Base-by-base conservation (phyloP, 805 yeast genomes). In the Hanseniaspora occidentalis region DNA sequence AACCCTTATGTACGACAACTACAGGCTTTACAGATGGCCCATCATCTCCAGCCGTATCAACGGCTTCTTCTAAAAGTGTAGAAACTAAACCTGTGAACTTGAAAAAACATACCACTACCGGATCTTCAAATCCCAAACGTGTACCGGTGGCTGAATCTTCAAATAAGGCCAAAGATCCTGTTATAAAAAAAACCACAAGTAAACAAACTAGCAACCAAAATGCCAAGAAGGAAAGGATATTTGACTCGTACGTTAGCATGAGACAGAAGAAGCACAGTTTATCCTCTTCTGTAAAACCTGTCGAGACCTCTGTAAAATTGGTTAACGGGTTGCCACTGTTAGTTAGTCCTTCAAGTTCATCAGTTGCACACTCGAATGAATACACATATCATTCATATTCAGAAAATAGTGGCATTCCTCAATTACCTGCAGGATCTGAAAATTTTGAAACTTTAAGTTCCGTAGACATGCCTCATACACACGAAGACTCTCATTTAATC, bases 241-340 rank as follows among this genome's bases (percentile, higher is more conserved):
- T 65, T 38, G 60, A 58, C 36, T 56, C 57, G 6, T 53, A 62
- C 38, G 61, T 64, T 2, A 55, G 45, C 21, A 40, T 53, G 1
- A 57, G 51, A 34, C 53, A 43, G 9, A 51, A 31, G 10, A 44
- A 43, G 33, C 34, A 40, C 48, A 37, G 40, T 14, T 40, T 31
- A 16, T 22, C 27, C 46, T 39, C 14, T 48, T 46, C 14, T 11
- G 36, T 46, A 0, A 48, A 50, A 22, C 60, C 60, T 18, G 47
- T 58, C 2, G 61, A 62, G 7, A 45, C 49, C 5, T 53, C 56
- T 22, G 50, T 58, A 1, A 54, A 56, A 18, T 43, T 62, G 11
- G 46, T 56, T 8, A 60, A 60, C 45, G 67, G 67, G 2, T 43
- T 64, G 17, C 66, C 68, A 36, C 26, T 38, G 4, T 42, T 25